These are phyloP conservation scores for Polyporus tsugae DNA, from an alignment of 1,284 basidiomycete species.

Conservation along the genomic window DNA sequence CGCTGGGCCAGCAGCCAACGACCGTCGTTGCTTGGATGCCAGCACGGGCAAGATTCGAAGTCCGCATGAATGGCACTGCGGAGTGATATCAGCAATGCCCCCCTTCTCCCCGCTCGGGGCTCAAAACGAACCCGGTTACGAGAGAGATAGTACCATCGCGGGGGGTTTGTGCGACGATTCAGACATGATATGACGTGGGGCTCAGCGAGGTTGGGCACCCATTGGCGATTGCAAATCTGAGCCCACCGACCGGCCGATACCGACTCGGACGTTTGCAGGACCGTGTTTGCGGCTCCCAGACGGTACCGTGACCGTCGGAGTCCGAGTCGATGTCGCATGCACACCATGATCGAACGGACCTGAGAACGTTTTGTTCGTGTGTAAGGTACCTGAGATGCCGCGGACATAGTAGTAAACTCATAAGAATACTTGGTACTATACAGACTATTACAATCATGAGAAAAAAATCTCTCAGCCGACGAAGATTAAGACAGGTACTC, in stretches of 20 bases:
- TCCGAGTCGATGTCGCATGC: background rate
- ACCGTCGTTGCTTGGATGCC: background rate
- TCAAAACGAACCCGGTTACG: background rate
- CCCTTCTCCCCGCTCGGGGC: background rate
- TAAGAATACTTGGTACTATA: conserved; percentile 2
- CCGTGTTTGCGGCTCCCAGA: background rate
- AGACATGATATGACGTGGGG: background rate
- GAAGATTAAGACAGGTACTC: conserved; percentile 5
- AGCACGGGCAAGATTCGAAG: conserved; percentile 1
- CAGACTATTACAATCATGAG: background rate
- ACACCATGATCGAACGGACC: background rate
- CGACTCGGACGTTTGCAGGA: background rate
- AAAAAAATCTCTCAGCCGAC: conserved; percentile 1
- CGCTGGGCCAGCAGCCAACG: background rate
- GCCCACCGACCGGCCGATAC: background rate
- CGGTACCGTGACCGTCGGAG: background rate
- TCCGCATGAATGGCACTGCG: conserved; percentile 5
- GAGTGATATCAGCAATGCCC: background rate
- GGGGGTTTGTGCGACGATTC: conserved; percentile 5
- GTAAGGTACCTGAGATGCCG: conserved; percentile 6
- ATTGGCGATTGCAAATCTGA: background rate
- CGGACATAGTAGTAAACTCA: background rate
- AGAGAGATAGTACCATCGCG: background rate
- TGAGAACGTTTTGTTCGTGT: background rate
- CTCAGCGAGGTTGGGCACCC: background rate